Evolutionary conservation across 495 filamentous ascomycete genomes (phyloP), one percentile per base, ranked within the genome.

Genomic region (Penicillium chermesinum): DNA sequence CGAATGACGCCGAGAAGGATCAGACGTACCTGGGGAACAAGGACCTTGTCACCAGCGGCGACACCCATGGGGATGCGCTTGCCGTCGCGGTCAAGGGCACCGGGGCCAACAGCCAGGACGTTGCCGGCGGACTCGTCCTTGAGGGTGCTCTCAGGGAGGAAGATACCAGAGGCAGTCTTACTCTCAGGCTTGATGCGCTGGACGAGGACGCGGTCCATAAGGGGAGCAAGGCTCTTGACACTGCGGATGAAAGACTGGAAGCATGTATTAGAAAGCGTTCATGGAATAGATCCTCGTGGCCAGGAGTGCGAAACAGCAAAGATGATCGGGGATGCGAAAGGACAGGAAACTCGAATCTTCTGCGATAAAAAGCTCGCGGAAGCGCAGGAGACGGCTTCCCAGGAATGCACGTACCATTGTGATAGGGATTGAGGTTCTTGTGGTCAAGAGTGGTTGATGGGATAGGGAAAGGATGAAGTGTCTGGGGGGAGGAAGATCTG

Each of bases 121-220:
- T 85, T 85, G 55, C 88, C 93, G 79, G 96, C 93, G 72, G 95
- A 95, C 70, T 96, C 81, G 68, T 99, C 93, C 82, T 99, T 96
- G 57, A 96, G 89, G 64, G 83, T 87, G 65, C 83, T 88, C 78
- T 99, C 94, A 50, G 93, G 93, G 53, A 99, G 88, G 80, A 91
- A 95, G 78, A 99, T 91, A 58, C 93, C 93, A 57, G 82, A 81
- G 54, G 93, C 89, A 22, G 93, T 99, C 79, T 96, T 96, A 59
- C 89, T 62, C 71, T 97, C 94, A 62, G 91, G 86, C 75, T 97
- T 97, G 77, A 96, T 76, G 70, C 93, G 88, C 83, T 99, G 93
- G 57, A 99, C 88, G 49, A 99, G 83, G 57, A 99, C 88, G 66
- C 93, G 93, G 84, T 99, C 93, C 70, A 99, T 83, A 59, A 99